Evolutionary conservation across 139 green algal species (phyloP), one percentile per base, ranked within the genome.

Genomic region (Nannochloris sp.): DNA sequence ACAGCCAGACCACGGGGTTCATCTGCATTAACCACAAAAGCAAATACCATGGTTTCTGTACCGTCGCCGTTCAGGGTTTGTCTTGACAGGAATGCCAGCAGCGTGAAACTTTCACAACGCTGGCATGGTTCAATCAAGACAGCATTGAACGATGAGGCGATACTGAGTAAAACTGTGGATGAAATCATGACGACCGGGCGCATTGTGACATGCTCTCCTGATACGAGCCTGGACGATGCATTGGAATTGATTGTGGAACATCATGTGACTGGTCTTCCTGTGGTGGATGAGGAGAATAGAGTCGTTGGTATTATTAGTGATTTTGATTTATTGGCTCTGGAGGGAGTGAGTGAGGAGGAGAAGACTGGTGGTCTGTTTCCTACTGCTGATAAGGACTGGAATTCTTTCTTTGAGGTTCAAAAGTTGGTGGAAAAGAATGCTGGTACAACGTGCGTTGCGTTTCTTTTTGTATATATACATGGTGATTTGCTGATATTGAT

Each of bases 261-360:
- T 23, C 68, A 67, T 31, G 74, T 88, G 29, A 75, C 73, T n/a
- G 81, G 81, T n/a, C 53, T 87, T 27, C 81, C 81, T 11, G 81
- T 87, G 1, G 57, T 87, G 3, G 81, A 87, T 24, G 27, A 54
- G 24, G 40, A 69, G 2, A 53, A 57, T 31, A 62, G 46, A 23
- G 70, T 84, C 36, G 76, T 93, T 19, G 86, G 86, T 11, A 77
- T 93, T 8, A 83, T 93, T 34, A 88, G 78, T 18, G 86, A 93
- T 74, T 93, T 85, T 53, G 86, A 93, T 64, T 61, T 93, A 19
- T 65, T 93, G n/a, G 80, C 83, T 0, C 60, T 93, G 56, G 83
- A 93, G 59, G 70, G 70, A 14, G 68, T 93, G 4, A 64, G 62
- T 37, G 76, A 75, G 1, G 56, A 68, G 2, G 72, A 75, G 40